Percentiles rank a stretch among this genome's conserved stretches.
phyloP scores from a whole-genome alignment of 2,329 filamentous ascomycete species.

The Colletotrichum paranaense region DNA sequence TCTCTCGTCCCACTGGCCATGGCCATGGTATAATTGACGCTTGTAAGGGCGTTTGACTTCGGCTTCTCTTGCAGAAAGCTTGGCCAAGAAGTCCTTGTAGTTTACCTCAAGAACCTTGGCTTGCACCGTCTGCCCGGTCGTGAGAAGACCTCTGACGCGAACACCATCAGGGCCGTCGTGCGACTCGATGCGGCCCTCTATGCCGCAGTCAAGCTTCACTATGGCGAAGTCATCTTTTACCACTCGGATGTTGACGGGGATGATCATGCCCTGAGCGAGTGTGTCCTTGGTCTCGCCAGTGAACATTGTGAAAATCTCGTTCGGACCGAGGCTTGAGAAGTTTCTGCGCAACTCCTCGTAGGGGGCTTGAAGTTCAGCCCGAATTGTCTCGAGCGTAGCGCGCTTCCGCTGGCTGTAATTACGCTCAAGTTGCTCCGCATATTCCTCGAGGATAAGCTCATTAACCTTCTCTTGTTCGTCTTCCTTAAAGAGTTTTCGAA shows the following conservation, averaged over 20 bases:
- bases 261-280: conserved; percentile 88
- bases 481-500: conserved; percentile 94
- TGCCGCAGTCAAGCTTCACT: conserved; percentile 91
- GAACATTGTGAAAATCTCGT: conserved; percentile 95
- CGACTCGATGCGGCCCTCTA: conserved; percentile 88
- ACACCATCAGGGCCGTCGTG: conserved; percentile 82
- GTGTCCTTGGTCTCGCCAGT: conserved; percentile 92
- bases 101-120: conserved; percentile 91
- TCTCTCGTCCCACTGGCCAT: conserved; percentile 86
- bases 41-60: conserved; percentile 79
- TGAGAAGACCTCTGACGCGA: conserved; percentile 79
- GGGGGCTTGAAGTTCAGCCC: conserved; percentile 89
- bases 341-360: conserved; percentile 93
- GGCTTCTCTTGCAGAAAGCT: conserved; percentile 86
- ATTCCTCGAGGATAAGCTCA: conserved; percentile 95
- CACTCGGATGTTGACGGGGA: conserved; percentile 88
- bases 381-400: conserved; percentile 94
- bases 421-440: conserved; percentile 92
- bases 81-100: conserved; percentile 84
- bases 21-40: conserved; percentile 76
- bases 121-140: conserved; percentile 84
- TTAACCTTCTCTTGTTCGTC: conserved; percentile 96
- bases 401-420: conserved; percentile 96
- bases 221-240: conserved; percentile 95
- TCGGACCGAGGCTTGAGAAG: conserved; percentile 75